Evolutionary conservation across 306 rosid species (phyloP).

Genomic region (Prunus kanzakura): DNA sequence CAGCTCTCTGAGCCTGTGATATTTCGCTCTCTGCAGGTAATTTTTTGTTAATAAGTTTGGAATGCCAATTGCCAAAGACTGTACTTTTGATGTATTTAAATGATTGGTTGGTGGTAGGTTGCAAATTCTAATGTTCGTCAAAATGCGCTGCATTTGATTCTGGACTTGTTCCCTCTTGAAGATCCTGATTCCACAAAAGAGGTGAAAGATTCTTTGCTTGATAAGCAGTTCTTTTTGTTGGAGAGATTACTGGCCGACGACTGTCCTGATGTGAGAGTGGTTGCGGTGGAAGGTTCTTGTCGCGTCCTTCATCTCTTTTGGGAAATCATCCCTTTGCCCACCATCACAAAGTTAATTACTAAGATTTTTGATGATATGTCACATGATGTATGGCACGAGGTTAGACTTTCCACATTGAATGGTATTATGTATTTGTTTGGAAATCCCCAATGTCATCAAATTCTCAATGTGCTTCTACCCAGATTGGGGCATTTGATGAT

Average conservation of each 20-base stretch:
- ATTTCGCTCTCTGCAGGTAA: slow-evolving; percentile 89
- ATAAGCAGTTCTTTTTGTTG: slow-evolving; percentile 74
- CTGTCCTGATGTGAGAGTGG: slow-evolving; percentile 70
- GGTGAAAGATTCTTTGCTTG: slow-evolving; percentile 75
- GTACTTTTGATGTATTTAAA: neutral
- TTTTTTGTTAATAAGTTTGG: neutral
- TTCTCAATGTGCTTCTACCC: slow-evolving; percentile 84
- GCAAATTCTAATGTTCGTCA: slow-evolving; percentile 90
- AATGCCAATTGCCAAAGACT: neutral
- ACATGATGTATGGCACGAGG: slow-evolving; percentile 64
- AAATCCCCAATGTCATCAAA: slow-evolving; percentile 80
- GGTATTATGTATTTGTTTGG: slow-evolving; percentile 77
- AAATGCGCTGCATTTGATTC: slow-evolving; percentile 78
- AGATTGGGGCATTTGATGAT: slow-evolving; percentile 73
- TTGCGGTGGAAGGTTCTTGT: slow-evolving; percentile 91
- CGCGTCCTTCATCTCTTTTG: slow-evolving; percentile 81
- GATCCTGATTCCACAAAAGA: slow-evolving; percentile 90
- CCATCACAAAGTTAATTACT: slow-evolving; percentile 66
- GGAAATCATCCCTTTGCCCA: slow-evolving; percentile 84
- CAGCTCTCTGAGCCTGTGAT: slow-evolving; percentile 78
- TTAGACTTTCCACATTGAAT: slow-evolving; percentile 73
- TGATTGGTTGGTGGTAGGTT: slow-evolving; percentile 44
- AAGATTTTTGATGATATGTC: slow-evolving; percentile 72
- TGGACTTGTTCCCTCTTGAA: slow-evolving; percentile 90
- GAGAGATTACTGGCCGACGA: slow-evolving; percentile 73